Evolutionary conservation across 1,139 yeast genomes (phyloP), one percentile per base, ranked within the genome.

Genomic region (Pneumocystis carinii): DNA sequence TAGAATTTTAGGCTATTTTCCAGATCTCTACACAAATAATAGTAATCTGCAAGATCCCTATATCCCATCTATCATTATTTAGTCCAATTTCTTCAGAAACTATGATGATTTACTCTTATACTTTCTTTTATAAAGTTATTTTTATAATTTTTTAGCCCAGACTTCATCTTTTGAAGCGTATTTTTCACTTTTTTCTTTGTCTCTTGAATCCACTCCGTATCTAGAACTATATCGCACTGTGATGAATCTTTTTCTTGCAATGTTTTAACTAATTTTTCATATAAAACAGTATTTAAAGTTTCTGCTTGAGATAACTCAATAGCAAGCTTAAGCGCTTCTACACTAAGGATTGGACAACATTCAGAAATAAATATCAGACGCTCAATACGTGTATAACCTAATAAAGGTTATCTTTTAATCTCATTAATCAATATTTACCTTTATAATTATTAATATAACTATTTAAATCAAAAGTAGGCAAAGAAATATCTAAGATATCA

Each of bases 41-140:
- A 63, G 39, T 65, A 66, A 59, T 66, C 64, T 1, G 67, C 69
- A 5, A 67, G 66, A 41, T 67, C 68, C 7, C 65, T 65, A 32
- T 67, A 62, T 10, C 68, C 69, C 65, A 67, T 66, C n/a, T 59
- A 39, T 59, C 10, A 24, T 17, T 1, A 41, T 17, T 19, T 3
- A 41, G 12, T 41, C 2, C 19, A 10, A 8, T 17, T 39, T 35
- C 19, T 59, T 10, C 4, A 17, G 12, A 59, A 37, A 24, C 17
- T 24, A 19, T 19, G 19, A 17, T 42, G 48, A 39, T 24, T 10
- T 39, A 59, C 61, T 19, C 69, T 64, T 42, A 67, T 67, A 58
- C 67, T 65, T 62, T 67, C 69, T 62, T 67, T 67, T 57, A 67
- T 66, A 62, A 67, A 53, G 38, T 66, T 67, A 62, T 67, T 67